phyloP scores from a whole-genome alignment of 768 basidiomycete species.

The Trametes villosa region DNA sequence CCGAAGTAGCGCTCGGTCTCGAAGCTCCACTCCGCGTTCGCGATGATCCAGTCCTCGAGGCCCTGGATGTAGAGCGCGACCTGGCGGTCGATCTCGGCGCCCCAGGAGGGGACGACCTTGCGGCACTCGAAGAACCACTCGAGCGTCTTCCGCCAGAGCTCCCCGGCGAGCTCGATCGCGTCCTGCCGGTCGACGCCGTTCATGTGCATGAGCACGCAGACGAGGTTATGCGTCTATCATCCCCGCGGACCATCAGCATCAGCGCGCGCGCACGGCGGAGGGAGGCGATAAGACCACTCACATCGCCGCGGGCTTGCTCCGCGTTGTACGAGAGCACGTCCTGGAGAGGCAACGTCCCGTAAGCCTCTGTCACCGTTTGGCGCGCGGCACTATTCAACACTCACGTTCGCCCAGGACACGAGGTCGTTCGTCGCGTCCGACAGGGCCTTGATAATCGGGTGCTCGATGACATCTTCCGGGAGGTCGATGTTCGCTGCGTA shows the following conservation, averaged over 20 bases:
- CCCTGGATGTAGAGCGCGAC: slow-evolving; percentile 67
- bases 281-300: slow-evolving; percentile 7
- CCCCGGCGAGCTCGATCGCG: slow-evolving; percentile 67
- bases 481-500: slow-evolving; percentile 57
- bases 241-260: not conserved
- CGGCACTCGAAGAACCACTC: slow-evolving; percentile 60
- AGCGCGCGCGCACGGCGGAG: not conserved
- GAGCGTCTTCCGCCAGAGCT: slow-evolving; percentile 68
- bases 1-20: slow-evolving; percentile 77
- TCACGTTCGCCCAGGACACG: slow-evolving; percentile 48
- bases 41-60: slow-evolving; percentile 74
- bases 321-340: slow-evolving; percentile 80
- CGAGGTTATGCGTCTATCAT: slow-evolving; percentile 63
- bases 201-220: slow-evolving; percentile 68
- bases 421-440: slow-evolving; percentile 52
- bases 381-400: slow-evolving; percentile 17
- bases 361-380: slow-evolving; percentile 4
- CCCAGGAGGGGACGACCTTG: slow-evolving; percentile 66
- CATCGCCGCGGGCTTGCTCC: slow-evolving; percentile 66
- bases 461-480: slow-evolving; percentile 56
- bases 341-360: slow-evolving; percentile 37
- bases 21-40: slow-evolving; percentile 75
- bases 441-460: slow-evolving; percentile 52
- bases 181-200: slow-evolving; percentile 60
- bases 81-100: slow-evolving; percentile 61